These are phyloP conservation scores for Cladosporium phlei DNA, from an alignment of 2,329 filamentous ascomycete species.

Conservation along the genomic window DNA sequence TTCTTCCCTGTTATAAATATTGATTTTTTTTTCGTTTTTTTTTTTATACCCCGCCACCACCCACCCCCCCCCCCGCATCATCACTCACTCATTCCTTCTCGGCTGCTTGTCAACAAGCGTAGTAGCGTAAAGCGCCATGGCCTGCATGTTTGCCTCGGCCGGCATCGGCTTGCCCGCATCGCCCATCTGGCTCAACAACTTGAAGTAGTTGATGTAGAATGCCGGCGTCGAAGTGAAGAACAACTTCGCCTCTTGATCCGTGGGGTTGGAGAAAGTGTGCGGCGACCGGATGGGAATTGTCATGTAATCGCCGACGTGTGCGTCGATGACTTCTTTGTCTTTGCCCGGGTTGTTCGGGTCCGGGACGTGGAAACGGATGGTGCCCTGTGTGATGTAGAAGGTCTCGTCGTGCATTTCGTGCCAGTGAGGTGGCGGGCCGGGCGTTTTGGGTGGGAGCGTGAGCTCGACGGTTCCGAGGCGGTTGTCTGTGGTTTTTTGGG, in stretches of 20 bases:
- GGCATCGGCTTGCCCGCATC: constrained; percentile 44
- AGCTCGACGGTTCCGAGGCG: constrained; percentile 46
- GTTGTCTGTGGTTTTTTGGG: constrained; percentile 36
- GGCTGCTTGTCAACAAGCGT: constrained; percentile 41
- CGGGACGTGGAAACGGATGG: constrained; percentile 48
- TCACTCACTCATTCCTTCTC: constrained; percentile 21
- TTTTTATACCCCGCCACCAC: not conserved
- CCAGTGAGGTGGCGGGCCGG: constrained; percentile 49
- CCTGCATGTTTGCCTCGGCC: constrained; percentile 45
- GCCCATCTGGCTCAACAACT: constrained; percentile 45
- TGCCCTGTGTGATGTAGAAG: constrained; percentile 52
- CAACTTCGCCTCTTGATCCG: constrained; percentile 50
- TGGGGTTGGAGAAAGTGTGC: constrained; percentile 54
- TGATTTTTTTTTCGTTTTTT: no score
- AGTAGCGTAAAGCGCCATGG: constrained; percentile 49
- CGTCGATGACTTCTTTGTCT: constrained; percentile 42
- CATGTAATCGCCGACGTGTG: constrained; percentile 50
- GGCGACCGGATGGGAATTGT: constrained; percentile 52
- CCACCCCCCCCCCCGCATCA: no score
- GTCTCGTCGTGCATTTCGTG: constrained; percentile 58
- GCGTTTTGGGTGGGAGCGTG: constrained; percentile 44
- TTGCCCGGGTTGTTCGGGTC: constrained; percentile 25
- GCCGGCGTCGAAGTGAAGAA: constrained; percentile 55
- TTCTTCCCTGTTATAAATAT: no score
- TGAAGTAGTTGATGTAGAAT: constrained; percentile 56